Percentiles rank a stretch among this genome's conserved stretches.
These are phyloP conservation scores for Ceratocystis colombiana DNA, from an alignment of 2,329 filamentous ascomycete genomes.

Conservation along the genomic window DNA sequence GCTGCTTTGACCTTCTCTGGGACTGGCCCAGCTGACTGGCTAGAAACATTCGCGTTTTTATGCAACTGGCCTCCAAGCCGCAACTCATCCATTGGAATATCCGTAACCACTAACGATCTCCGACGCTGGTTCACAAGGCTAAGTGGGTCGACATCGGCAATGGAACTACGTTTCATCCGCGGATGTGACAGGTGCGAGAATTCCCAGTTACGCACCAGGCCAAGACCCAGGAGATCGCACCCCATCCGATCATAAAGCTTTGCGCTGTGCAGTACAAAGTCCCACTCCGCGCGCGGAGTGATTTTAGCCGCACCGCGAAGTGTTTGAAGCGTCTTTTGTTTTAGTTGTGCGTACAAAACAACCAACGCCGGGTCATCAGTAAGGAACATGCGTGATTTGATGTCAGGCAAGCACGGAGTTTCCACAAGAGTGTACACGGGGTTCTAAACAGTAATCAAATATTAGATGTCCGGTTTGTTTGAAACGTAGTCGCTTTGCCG, in stretches of 20 bases:
- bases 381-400: constrained; percentile 68
- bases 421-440: constrained; percentile 66
- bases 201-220: constrained; percentile 75
- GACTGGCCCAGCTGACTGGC: not conserved
- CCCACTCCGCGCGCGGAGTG: constrained; percentile 69
- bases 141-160: constrained; percentile 46
- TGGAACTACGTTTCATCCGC: constrained; percentile 37
- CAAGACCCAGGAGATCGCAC: constrained; percentile 78
- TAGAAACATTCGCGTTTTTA: constrained; percentile 30
- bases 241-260: constrained; percentile 83
- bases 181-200: constrained; percentile 48
- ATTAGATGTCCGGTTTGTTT: not conserved
- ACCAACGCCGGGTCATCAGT: constrained; percentile 86
- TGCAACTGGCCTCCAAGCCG: constrained; percentile 30
- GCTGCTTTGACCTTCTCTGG: constrained; percentile 32
- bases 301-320: constrained; percentile 76
- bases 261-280: constrained; percentile 79
- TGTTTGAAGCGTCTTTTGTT: constrained; percentile 71
- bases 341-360: constrained; percentile 75
- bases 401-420: constrained; percentile 55
- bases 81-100: constrained; percentile 45
- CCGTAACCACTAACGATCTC: constrained; percentile 70
- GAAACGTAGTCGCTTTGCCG: no score
- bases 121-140: constrained; percentile 55
- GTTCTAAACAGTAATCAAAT: constrained; percentile 41